These are phyloP conservation scores for Ephemerocybe angulata DNA, from an alignment of 768 basidiomycete genomes.

Conservation along the genomic window DNA sequence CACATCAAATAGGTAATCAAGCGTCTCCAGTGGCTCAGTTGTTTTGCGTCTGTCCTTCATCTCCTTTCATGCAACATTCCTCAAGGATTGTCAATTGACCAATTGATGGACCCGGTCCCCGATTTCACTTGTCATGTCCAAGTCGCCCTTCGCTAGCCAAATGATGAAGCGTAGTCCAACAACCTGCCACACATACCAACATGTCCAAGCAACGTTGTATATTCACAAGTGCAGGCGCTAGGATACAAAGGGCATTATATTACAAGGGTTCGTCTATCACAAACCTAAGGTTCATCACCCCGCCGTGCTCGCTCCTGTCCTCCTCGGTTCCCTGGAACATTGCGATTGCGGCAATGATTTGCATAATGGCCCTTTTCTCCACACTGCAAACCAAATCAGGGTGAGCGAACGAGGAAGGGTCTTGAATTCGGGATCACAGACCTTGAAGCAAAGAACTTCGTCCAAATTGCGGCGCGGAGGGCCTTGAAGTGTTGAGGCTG, in stretches of 20 bases:
- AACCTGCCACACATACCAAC: too few species aligned
- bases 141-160: too few species aligned
- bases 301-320: constrained; percentile 60
- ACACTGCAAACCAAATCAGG: constrained; percentile 47
- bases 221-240: not conserved
- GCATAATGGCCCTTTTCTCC: constrained; percentile 94
- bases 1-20: too few species aligned
- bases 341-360: constrained; percentile 87
- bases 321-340: constrained; percentile 88
- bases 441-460: constrained; percentile 87
- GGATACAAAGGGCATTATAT: not conserved
- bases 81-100: too few species aligned
- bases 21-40: too few species aligned
- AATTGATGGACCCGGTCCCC: too few species aligned
- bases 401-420: not conserved
- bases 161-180: too few species aligned
- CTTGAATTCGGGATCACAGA: constrained; percentile 25
- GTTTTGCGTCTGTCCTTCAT: too few species aligned
- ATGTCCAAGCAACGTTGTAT: too few species aligned
- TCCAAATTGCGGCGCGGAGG: constrained; percentile 69
- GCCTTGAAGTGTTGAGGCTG: constrained; percentile 23
- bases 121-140: too few species aligned
- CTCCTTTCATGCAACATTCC: too few species aligned
- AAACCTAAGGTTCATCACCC: constrained; percentile 16
- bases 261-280: not conserved